phyloP scores from a whole-genome alignment of 805 yeast genomes.

The Candida coquimbonensis region DNA sequence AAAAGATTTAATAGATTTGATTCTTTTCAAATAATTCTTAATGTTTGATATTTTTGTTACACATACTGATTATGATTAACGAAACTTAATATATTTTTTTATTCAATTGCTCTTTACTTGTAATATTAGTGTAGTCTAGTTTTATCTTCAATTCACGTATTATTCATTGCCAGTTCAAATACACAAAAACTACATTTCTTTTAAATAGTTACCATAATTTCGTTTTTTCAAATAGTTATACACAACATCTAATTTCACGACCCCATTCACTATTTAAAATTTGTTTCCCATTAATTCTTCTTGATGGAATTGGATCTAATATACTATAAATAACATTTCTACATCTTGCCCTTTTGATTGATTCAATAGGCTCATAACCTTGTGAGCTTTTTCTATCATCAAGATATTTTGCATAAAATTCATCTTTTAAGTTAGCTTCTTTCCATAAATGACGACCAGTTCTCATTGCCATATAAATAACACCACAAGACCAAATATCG shows the following conservation, averaged over 20 bases:
- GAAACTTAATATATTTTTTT: too few relatives aligned
- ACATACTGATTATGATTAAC: too few relatives aligned
- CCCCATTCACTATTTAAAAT: constrained; percentile 94
- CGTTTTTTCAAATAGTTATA: constrained; percentile 1
- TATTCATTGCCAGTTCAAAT: too few relatives aligned
- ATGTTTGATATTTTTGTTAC: not conserved
- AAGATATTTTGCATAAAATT: constrained; percentile 68
- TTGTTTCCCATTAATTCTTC: constrained; percentile 85
- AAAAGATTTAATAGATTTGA: constrained; percentile 3
- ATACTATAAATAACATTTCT: constrained; percentile 90
- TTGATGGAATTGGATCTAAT: constrained; percentile 81
- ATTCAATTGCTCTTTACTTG: too few relatives aligned
- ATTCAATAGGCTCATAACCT: constrained; percentile 91
- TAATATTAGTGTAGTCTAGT: too few relatives aligned
- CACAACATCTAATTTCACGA: constrained; percentile 52
- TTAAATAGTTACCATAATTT: too few relatives aligned
- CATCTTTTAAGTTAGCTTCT: constrained; percentile 73
- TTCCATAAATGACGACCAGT: constrained; percentile 94
- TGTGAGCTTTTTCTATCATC: constrained; percentile 71
- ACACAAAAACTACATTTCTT: too few relatives aligned
- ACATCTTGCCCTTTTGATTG: constrained; percentile 77
- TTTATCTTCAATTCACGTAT: too few relatives aligned
- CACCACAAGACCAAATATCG: constrained; percentile 92
- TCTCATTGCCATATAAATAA: constrained; percentile 88
- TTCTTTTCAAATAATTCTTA: not conserved